Evolutionary conservation across 83 land plant species (phyloP).

Genomic region (Isoetes engelmannii): DNA sequence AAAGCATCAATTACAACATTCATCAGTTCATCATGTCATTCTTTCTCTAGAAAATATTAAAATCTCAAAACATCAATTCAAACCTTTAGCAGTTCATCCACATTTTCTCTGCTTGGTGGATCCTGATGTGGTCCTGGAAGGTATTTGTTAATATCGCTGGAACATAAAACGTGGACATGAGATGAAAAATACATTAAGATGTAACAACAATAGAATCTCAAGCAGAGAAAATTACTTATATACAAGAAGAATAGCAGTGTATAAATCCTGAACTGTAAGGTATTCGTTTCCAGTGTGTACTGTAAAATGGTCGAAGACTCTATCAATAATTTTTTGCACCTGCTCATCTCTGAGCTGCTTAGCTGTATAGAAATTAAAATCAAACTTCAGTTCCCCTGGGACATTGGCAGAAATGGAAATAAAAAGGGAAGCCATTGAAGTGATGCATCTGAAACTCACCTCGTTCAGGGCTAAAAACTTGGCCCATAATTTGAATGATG

Average conservation of each 20-base stretch:
- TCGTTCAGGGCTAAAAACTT: too few relatives aligned
- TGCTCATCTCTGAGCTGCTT: not conserved
- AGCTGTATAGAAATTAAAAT: slow-evolving; percentile 10
- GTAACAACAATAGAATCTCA: too few relatives aligned
- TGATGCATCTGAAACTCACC: too few relatives aligned
- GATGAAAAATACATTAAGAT: too few relatives aligned
- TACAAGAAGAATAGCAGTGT: slow-evolving; percentile 22
- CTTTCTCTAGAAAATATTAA: not conserved
- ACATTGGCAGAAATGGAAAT: not conserved
- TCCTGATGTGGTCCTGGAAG: slow-evolving; percentile 65
- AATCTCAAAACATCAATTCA: not conserved
- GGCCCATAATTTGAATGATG: too few relatives aligned
- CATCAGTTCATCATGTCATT: slow-evolving; percentile 16
- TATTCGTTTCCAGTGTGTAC: slow-evolving; percentile 15
- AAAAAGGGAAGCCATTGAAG: too few relatives aligned
- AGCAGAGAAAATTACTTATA: slow-evolving; percentile 4
- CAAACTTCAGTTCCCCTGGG: not conserved
- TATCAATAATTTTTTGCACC: slow-evolving; percentile 5
- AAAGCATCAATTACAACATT: not conserved
- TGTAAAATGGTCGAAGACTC: slow-evolving; percentile 13
- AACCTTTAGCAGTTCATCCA: slow-evolving; percentile 42
- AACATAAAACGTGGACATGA: not conserved
- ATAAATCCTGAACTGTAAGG: slow-evolving; percentile 12
- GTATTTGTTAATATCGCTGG: slow-evolving; percentile 60
- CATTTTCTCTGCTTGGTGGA: slow-evolving; percentile 46